Evolutionary conservation across 2,329 filamentous ascomycete genomes (phyloP), one percentile per base, ranked within the genome.

Genomic region (Akanthomyces uredinophilus): DNA sequence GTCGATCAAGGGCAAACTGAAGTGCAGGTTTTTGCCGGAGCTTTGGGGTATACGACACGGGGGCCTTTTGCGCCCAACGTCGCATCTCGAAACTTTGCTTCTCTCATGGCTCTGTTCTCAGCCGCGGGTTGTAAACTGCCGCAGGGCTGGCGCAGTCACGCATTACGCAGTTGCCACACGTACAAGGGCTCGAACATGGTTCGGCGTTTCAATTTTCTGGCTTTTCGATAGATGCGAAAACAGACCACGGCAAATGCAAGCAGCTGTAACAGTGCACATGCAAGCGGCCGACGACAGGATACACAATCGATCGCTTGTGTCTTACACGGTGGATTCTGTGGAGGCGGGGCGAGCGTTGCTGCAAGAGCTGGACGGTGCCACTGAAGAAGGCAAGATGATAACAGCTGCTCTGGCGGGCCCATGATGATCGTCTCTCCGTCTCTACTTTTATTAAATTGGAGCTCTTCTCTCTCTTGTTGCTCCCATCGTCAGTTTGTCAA

Each of bases 391-490:
- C 10, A 47, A 16, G 20, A 29, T 24, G 54, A 22, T 18, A 39
- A 11, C n/a, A 3, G 27, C 41, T 41, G 22, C 44, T 20, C 27
- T 16, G 29, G 47, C 41, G 56, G 37, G 37, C 13, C 13, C 56
- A 37, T 51, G 35, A 27, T 44, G 57, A 60, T 60, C 47, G 32
- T n/a, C 11, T 27, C 5, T 20, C 32, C 7, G 32, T 60, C 47
- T 60, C 57, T 52, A 58, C 43, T 51, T 52, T 52, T 52, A 52
- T 52, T 52, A 37, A 37, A 52, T 52, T 52, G 49, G 29, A 37
- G 49, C 49, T 35, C 11, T 35, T 35, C 11, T 35, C 2, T 35
- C 10, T 35, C 10, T 35, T 35, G 7, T 35, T 11, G 10, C 32
- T 35, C 10, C 32, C 24, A 29, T 22, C 24, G 46, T 13, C 22